phyloP scores from a whole-genome alignment of 352 stramenopile genomes.

The Pythium rhizo-oryzae region DNA sequence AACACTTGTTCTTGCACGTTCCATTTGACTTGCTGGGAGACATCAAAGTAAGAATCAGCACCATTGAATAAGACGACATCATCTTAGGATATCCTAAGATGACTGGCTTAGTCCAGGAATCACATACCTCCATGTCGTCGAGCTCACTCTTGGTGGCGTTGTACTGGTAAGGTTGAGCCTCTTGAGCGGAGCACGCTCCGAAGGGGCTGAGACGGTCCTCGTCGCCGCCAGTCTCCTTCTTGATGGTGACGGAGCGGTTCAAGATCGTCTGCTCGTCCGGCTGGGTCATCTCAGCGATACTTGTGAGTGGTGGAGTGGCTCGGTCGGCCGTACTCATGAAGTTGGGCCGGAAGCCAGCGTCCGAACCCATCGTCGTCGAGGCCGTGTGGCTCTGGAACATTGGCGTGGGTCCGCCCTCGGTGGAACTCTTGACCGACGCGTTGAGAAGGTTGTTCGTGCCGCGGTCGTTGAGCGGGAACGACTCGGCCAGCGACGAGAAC shows the following conservation, averaged over 20 bases:
- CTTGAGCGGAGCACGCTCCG: constrained; percentile 35
- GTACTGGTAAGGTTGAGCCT: constrained; percentile 55
- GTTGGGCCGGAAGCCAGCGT: constrained; percentile 7
- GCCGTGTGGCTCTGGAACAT: constrained; percentile 29
- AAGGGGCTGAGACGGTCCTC: constrained; percentile 42
- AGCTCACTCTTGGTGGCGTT: constrained; percentile 60
- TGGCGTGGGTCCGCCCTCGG: neutral
- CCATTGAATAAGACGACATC: neutral
- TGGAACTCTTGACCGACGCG: constrained; percentile 15
- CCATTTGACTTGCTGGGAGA: constrained; percentile 59
- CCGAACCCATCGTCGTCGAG: constrained; percentile 19
- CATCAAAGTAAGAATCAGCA: constrained; percentile 7
- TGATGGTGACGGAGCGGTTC: constrained; percentile 44
- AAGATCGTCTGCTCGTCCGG: constrained; percentile 59
- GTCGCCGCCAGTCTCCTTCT: constrained; percentile 42
- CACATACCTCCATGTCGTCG: constrained; percentile 75
- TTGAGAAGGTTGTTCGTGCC: constrained; percentile 38
- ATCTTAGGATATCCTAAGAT: constrained; percentile 15
- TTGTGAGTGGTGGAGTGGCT: constrained; percentile 36
- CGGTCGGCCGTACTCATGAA: constrained; percentile 32
- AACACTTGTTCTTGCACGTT: constrained; percentile 71
- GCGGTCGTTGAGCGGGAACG: constrained; percentile 46
- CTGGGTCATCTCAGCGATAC: constrained; percentile 51
- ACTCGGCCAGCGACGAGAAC: constrained; percentile 69
- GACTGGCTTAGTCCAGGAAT: neutral